Evolutionary conservation across 805 yeast genomes (phyloP).

Genomic region (Gaillardinia entomophila): DNA sequence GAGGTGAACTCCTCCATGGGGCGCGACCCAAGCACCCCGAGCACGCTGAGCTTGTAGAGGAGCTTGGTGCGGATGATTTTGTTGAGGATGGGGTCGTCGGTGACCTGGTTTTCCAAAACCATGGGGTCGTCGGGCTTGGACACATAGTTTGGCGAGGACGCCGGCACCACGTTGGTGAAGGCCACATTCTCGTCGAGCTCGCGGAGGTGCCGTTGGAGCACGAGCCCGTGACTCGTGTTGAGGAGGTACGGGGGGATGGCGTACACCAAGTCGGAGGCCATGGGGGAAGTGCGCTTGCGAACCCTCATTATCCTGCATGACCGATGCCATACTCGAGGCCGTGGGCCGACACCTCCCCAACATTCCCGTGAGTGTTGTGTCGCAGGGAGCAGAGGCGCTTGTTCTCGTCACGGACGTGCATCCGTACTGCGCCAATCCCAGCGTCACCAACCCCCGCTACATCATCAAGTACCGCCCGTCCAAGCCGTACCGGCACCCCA

Average conservation of each 20-base stretch:
- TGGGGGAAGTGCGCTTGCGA: background rate
- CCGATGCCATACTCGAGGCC: conserved; percentile 41
- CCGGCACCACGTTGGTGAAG: conserved; percentile 18
- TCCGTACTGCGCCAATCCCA: conserved; percentile 48
- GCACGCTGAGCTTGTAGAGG: conserved; percentile 25
- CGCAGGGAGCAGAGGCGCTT: conserved; percentile 91
- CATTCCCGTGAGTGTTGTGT: conserved; percentile 49
- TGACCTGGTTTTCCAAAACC: conserved; percentile 11
- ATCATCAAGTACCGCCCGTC: conserved; percentile 84
- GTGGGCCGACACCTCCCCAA: conserved; percentile 42
- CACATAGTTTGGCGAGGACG: conserved; percentile 17
- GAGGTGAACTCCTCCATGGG: conserved; percentile 18
- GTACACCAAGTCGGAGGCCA: conserved; percentile 18
- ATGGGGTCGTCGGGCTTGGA: conserved; percentile 4
- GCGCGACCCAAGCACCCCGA: conserved; percentile 30
- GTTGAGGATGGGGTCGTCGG: conserved; percentile 26
- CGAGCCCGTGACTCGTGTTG: conserved; percentile 30
- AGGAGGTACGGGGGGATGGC: conserved; percentile 40
- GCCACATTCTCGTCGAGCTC: conserved; percentile 19
- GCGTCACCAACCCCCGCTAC: conserved; percentile 26
- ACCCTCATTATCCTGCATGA: conserved; percentile 33
- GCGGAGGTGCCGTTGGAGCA: conserved; percentile 19
- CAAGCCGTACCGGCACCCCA: conserved; percentile 85
- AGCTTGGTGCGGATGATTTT: conserved; percentile 27
- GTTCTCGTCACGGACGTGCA: conserved; percentile 60